phyloP scores from a whole-genome alignment of 2,329 filamentous ascomycete species.

The Pezizomycotina sp. region DNA sequence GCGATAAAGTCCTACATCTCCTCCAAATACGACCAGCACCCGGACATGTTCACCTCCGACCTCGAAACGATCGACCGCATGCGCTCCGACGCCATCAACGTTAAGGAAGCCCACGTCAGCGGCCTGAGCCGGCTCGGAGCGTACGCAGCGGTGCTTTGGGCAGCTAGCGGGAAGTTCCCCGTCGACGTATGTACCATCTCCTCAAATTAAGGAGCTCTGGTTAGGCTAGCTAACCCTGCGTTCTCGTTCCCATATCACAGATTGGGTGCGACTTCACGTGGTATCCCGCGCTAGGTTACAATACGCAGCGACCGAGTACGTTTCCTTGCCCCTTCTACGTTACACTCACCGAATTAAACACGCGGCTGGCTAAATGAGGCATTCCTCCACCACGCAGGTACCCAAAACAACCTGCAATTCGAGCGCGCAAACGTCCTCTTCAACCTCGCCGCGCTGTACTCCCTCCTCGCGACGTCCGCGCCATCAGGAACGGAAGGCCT shows the following conservation, averaged over 20 bases:
- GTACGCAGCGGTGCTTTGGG: slow-evolving; percentile 83
- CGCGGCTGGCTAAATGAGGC: neutral
- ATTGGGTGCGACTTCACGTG: slow-evolving; percentile 91
- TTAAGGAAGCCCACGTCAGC: slow-evolving; percentile 71
- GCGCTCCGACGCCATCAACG: slow-evolving; percentile 70
- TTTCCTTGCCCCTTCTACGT: slow-evolving; percentile 18
- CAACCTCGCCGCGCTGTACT: slow-evolving; percentile 86
- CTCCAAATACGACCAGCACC: slow-evolving; percentile 95
- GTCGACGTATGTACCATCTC: slow-evolving; percentile 50
- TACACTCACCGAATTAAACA: neutral
- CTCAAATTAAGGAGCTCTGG: slow-evolving; percentile 3
- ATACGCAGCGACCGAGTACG: slow-evolving; percentile 50
- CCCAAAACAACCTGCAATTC: slow-evolving; percentile 53
- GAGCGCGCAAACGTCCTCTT: slow-evolving; percentile 86
- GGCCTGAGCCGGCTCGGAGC: slow-evolving; percentile 75
- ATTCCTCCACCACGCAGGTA: slow-evolving; percentile 28
- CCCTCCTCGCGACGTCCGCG: slow-evolving; percentile 68
- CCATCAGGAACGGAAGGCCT: slow-evolving; percentile 63
- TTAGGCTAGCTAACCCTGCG: slow-evolving; percentile 18
- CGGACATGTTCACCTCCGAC: slow-evolving; percentile 87
- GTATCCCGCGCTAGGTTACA: slow-evolving; percentile 88
- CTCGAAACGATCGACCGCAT: slow-evolving; percentile 71
- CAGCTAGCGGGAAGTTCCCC: slow-evolving; percentile 89
- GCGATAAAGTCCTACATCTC: slow-evolving; percentile 93
- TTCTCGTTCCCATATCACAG: slow-evolving; percentile 33